Conservation (phyloP, 2,329 filamentous ascomycete species). For the Paraphaeosphaeria sporulosa region DNA sequence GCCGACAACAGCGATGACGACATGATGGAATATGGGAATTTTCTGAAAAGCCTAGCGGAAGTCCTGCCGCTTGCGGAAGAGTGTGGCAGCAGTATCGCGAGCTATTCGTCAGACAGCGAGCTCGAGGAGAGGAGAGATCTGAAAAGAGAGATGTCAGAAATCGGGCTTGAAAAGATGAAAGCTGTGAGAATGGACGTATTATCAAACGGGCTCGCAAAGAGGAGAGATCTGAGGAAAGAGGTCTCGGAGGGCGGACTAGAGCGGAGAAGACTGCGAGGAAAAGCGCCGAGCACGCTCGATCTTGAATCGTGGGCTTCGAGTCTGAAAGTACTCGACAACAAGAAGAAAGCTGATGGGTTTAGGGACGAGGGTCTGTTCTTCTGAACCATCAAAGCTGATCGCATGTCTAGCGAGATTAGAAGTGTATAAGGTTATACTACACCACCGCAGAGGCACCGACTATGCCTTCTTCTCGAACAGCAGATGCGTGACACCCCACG, state of each 20-base stretch:
- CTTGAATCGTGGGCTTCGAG: constrained; percentile 5
- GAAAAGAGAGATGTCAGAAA: neutral
- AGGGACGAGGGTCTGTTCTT: neutral
- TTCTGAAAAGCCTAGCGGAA: constrained; percentile 10
- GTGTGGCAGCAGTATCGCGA: neutral
- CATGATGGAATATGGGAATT: constrained; percentile 9
- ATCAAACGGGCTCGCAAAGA: neutral
- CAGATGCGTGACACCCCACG: constrained; percentile 73
- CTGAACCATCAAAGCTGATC: neutral
- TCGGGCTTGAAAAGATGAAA: neutral
- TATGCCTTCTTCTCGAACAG: constrained; percentile 66
- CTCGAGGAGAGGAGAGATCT: neutral
- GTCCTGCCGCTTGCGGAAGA: neutral
- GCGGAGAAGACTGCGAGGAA: constrained; percentile 7
- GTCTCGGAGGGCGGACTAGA: neutral
- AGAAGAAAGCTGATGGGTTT: neutral
- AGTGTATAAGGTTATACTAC: neutral
- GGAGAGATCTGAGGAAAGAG: neutral
- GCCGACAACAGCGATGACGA: constrained; percentile 6
- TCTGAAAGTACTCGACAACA: neutral
- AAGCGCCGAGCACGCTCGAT: constrained; percentile 2
- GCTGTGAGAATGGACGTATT: too few relatives aligned
- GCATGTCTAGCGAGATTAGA: neutral
- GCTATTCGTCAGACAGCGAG: neutral
- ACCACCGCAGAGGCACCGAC: neutral